Base-by-base conservation (phyloP, 2,329 filamentous ascomycete species). In the Ramularia endophylla region DNA sequence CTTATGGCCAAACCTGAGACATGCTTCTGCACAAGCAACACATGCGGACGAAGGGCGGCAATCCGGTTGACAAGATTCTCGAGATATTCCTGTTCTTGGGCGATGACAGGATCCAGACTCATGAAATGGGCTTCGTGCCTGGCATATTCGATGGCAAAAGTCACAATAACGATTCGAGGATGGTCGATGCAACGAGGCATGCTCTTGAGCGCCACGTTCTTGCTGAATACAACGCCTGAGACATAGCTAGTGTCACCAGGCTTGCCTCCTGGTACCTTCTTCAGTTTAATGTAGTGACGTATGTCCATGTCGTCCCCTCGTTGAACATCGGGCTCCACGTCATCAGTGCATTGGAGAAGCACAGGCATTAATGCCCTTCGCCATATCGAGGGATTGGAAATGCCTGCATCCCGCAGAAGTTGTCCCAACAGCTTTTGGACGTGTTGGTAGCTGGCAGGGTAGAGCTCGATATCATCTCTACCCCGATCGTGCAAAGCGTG, bases 241-340 rank as follows among this genome's bases (percentile, higher is more conserved):
- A 97, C 84, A 62, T 98, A 98, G n/a, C 83, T 82, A 5, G 90
- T 97, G 64, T 98, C 90, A 17, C 86, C 81, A 13, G 90, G 89
- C 50, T 78, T 83, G 12, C 89, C 90, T 12, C 92, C 90, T 0
- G 89, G 86, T 9, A 98, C 92, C 60, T 94, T 94, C 62, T 98
- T 98, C 20, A 98, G 68, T 61, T 98, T 98, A 48, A 98, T 87
- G 58, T 95, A 98, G 61, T 97, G 89, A 3, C 92, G 79, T 45
- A 98, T 92, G 61, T 98, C 92, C 74, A 98, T 97, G 59, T 92
- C 86, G 62, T 98, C 92, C 19, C 88, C 89, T 41, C 80, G 78
- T 42, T 88, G 83, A 32, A 95, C 86, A 61, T 97, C 86, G 1
- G 92, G 92, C 48, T 94, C 85, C 3, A 98, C 89, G 58, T 97